phyloP scores from a whole-genome alignment of 2,329 filamentous ascomycete species.

The Verticillium albo-atrum region DNA sequence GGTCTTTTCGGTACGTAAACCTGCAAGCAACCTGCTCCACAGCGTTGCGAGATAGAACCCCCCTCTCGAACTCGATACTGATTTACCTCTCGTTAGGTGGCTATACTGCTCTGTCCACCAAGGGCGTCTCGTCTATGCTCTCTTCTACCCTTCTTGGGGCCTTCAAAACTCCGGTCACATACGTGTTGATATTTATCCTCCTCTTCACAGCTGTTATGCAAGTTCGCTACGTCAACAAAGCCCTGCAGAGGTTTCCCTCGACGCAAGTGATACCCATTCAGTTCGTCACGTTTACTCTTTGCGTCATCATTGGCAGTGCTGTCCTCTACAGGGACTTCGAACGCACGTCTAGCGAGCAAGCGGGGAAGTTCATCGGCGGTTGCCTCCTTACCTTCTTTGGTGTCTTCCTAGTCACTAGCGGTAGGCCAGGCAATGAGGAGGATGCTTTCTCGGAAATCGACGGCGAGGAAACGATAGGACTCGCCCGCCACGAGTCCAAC shows the following conservation, averaged over 20 bases:
- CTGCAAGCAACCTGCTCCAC: neutral
- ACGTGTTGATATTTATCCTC: constrained; percentile 75
- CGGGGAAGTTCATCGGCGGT: constrained; percentile 81
- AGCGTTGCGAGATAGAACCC: neutral
- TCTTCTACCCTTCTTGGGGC: constrained; percentile 86
- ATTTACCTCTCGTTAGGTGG: constrained; percentile 54
- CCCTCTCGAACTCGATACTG: neutral
- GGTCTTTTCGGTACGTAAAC: constrained; percentile 74
- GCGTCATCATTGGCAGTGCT: constrained; percentile 90
- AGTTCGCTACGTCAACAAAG: constrained; percentile 89
- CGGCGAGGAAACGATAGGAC: constrained; percentile 60
- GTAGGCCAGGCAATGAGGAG: constrained; percentile 56
- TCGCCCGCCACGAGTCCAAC: constrained; percentile 48
- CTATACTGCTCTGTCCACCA: constrained; percentile 95
- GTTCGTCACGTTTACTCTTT: constrained; percentile 94
- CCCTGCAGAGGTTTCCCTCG: constrained; percentile 87
- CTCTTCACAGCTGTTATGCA: constrained; percentile 88
- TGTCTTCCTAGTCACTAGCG: constrained; percentile 95
- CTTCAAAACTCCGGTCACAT: constrained; percentile 88
- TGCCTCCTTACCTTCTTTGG: constrained; percentile 91
- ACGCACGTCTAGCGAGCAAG: constrained; percentile 67
- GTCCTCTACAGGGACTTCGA: constrained; percentile 95
- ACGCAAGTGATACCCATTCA: constrained; percentile 98
- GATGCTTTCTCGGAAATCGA: constrained; percentile 52
- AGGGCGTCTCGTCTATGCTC: constrained; percentile 91